Base-by-base conservation (phyloP, 2,329 filamentous ascomycete genomes). In the Bipolaris oryzae region DNA sequence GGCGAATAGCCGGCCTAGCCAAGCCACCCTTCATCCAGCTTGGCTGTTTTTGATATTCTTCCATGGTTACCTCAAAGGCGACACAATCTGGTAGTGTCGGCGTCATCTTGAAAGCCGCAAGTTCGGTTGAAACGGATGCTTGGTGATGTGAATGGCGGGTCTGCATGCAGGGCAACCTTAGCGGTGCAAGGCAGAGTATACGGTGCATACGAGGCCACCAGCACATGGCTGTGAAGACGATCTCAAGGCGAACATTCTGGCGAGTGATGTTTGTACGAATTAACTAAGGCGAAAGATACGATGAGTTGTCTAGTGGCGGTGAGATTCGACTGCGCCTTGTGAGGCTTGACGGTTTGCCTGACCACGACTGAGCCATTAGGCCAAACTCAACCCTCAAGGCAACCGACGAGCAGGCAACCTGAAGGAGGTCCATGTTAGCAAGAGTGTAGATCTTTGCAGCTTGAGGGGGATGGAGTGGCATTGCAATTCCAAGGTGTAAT, bases 41-140 rank as follows among this genome's bases (percentile, higher is more conserved):
- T 57, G 53, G 42, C 56, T 43, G 45, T 16, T 13, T 31, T 47
- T 55, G 55, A 61, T 61, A 48, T 59, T 59, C 56, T 57, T 5
- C 45, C 53, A 54, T 50, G 43, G 46, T 60, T 60, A 31, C 57
- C 56, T 48, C 43, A 57, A 53, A 54, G 34, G 41, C 28, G 4
- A 55, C 16, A 34, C 34, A 20, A 39, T 37, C 23, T 45, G 34
- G 23, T 50, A 45, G 44, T 57, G 33, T 33, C 43, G 39, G 50
- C 46, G 50, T 57, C 41, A 52, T 44, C n/a, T 33, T 25, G 37
- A 25, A 55, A 42, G 51, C 35, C 44, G 44, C 35, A 34, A 47
- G 47, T 34, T 38, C 55, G 47, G 50, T 31, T 43, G 38, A 42
- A 42, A 33, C 18, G 20, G 34, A 20, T 11, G 39, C 51, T 47